Conservation (phyloP, 2,329 filamentous ascomycete genomes). For the Hirsutella minnesotensis region DNA sequence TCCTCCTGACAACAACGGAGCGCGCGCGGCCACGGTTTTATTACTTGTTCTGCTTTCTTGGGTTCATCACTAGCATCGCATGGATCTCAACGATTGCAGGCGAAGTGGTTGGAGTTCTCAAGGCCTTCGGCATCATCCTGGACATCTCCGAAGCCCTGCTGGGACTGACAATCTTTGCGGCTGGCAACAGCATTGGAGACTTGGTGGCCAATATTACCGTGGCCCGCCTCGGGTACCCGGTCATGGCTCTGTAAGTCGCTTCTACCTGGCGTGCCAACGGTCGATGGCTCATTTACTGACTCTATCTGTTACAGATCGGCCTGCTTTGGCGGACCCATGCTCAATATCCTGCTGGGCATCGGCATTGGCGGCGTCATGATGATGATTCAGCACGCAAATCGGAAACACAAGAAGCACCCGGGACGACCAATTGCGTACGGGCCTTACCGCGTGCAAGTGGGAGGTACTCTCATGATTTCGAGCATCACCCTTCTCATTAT, state of each 20-base stretch:
- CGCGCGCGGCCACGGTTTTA: slow-evolving; percentile 60
- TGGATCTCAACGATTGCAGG: slow-evolving; percentile 96
- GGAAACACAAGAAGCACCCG: slow-evolving; percentile 55
- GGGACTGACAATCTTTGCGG: slow-evolving; percentile 89
- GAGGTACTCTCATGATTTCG: slow-evolving; percentile 73
- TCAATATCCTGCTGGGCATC: slow-evolving; percentile 91
- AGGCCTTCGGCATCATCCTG: slow-evolving; percentile 82
- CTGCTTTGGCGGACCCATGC: slow-evolving; percentile 96
- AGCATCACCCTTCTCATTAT: slow-evolving; percentile 75
- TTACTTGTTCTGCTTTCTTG: slow-evolving; percentile 71
- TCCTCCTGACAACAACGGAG: slow-evolving; percentile 59
- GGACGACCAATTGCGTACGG: slow-evolving; percentile 52
- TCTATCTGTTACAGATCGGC: slow-evolving; percentile 44
- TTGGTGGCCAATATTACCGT: slow-evolving; percentile 92
- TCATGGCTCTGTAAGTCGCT: slow-evolving; percentile 67
- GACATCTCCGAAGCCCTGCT: slow-evolving; percentile 92
- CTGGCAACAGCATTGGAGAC: slow-evolving; percentile 90
- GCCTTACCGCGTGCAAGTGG: slow-evolving; percentile 74
- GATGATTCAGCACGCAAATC: slow-evolving; percentile 59
- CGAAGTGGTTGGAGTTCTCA: slow-evolving; percentile 90
- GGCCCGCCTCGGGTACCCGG: slow-evolving; percentile 82
- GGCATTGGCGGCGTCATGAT: slow-evolving; percentile 87
- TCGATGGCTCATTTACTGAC: background rate
- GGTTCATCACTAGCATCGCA: slow-evolving; percentile 81
- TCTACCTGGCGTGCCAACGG: background rate